Base-by-base conservation (phyloP, 352 stramenopile genomes). In the Phytophthora ohioensis region DNA sequence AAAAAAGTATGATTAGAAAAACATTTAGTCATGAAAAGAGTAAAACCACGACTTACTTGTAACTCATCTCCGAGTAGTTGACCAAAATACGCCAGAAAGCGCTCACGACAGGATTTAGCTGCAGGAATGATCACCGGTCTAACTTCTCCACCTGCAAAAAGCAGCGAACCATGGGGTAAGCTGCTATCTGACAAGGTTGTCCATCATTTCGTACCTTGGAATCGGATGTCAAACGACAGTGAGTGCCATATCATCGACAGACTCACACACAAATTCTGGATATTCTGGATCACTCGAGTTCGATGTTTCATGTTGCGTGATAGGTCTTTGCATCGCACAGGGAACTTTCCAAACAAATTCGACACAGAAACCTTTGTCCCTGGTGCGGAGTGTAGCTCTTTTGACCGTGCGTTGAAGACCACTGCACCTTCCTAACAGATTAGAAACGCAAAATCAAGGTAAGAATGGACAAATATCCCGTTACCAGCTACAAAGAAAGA, bases 241-340 rank as follows among this genome's bases (percentile, higher is more conserved):
- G 69, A 80, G n/a, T 83, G 84, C 83, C 86, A 93, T 12, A 95
- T 89, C 73, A 96, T 78, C 1, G 85, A 89, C 35, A 92, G 76
- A 15, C 73, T 85, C 9, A 72, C 53, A 38, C 80, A 88, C 47
- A 93, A 85, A 15, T 49, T 69, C 30, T 79, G 75, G 13, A 95
- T 80, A 36, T 61, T 67, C 30, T 75, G 76, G 8, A 75, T 67
- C 12, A 91, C 57, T 61, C 72, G 77, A 9, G 47, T 27, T 52
- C 65, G 78, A n/a, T 83, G 43, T 17, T 76, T 78, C 1, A 15
- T 17, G 31, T 90, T 82, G 30, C 42, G 39, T n/a, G 71, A 69
- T 17, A 92, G 15, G 30, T 87, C 71, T 46, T 75, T 81, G 15
- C 71, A 56, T 9, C 89, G 72, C 5, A 94, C 84, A 12, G 87